Base-by-base conservation (phyloP, 2,329 filamentous ascomycete genomes). In the Botrytis deweyae region DNA sequence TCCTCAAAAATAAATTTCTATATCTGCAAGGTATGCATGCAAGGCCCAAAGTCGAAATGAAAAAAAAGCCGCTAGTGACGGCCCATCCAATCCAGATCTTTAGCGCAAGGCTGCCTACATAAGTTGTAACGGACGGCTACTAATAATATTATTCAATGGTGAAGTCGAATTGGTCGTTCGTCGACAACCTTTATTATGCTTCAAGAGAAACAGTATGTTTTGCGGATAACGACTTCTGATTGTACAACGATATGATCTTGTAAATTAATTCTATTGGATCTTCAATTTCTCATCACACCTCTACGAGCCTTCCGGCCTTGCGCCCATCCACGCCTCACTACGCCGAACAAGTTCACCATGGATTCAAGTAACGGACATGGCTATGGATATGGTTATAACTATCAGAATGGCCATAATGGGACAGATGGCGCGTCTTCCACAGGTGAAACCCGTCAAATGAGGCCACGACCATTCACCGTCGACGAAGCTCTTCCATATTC, bases 401-500 rank as follows among this genome's bases (percentile, higher is more conserved):
- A 58, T 33, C 29, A 72, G 22, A 58, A 67, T 67, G 46, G 70
- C 7, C 61, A 67, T 44, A 72, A 58, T 67, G 70, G 44, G 8
- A 36, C 49, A 42, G 46, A 42, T 46, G 63, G 62, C 49, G 62
- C 62, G 46, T 59, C 62, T 42, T 55, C 61, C 36, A 36, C 46
- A 1, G 38, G 38, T 36, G 62, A 67, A 58, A 3, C 20, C 44
- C 61, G 61, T 16, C 67, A 61, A 12, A 70, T 70, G 62, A 75
- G 86, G 72, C 86, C 77, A 9, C 76, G 73, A 61, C 78, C 90
- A 1, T 89, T 91, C 80, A 88, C 88, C 5, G 87, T 96, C 20
- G 88, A 91, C 73, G 92, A 96, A 80, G 93, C 93, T 44, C 85
- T 96, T 64, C 92, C 92, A n/a, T 95, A 91, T 83, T 93, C 93